Evolutionary conservation across 768 basidiomycete genomes (phyloP), one percentile per base, ranked within the genome.

Genomic region (Amanita molliuscula): DNA sequence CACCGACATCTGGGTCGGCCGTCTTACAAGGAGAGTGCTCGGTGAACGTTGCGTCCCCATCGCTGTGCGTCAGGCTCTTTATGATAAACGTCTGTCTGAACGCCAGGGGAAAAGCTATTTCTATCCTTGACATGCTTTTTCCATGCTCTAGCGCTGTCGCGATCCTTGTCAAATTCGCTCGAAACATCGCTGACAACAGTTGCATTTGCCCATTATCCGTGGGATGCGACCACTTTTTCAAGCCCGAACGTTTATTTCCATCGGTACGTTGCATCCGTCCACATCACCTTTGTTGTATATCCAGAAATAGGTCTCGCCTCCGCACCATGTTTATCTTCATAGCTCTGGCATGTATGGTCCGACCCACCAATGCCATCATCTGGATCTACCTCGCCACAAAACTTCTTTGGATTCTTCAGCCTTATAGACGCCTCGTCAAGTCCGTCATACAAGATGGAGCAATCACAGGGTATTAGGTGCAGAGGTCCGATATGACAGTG

Each of bases 151-250:
- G 77, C 88, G 1, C 70, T 96, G 21, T 86, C 93, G 3, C 78
- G 96, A 31, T 88, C 93, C 0, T 68, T 98, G 47, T 94, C 91
- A 26, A 99, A 97, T 61, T 94, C 92, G 10, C 67, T 94, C 23
- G 96, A 99, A 61, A 92, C 92, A 0, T 81, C 89, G 0, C 66
- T 98, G 37, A 86, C 88, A 0, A 82, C 82, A 0, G 65, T 85
- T 36, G 94, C 93, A 1, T 74, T 95, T 49, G 68, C 71, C 10
- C 75, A 75, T 59, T 97, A 88, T 65, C 93, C 86, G 0, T 89
- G 86, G 86, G 68, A 76, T 53, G 61, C 65, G 15, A 68, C 63
- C 51, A 58, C 67, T 0, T 58, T 61, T 28, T 58, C 64, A 41
- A 70, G 65, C 38, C 61, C 65, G 2, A 68, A 69, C 11, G 47